Evolutionary conservation across 208 protist species (phyloP).

Genomic region (Leishmania arabica): DNA sequence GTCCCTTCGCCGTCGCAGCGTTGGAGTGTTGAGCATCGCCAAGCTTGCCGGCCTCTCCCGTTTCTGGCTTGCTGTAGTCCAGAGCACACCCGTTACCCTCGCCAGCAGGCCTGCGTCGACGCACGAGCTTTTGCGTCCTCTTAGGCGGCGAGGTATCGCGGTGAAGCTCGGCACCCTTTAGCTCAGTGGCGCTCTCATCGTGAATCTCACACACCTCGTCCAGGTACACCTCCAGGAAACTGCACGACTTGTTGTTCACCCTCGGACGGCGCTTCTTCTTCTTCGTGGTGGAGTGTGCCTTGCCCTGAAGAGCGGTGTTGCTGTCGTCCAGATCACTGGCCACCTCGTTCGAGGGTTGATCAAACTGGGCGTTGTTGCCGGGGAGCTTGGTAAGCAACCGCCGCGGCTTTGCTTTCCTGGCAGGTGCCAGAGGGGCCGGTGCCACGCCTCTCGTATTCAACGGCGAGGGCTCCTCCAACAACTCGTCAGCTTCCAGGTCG

Average conservation of each 20-base stretch:
- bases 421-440: background rate
- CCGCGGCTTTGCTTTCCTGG: background rate
- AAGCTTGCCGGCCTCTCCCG: conserved; percentile 11
- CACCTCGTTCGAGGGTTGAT: background rate
- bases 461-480: conserved; percentile 21
- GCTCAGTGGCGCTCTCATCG: conserved; percentile 11
- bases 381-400: background rate
- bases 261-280: conserved; percentile 29
- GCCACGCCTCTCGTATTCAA: background rate
- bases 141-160: background rate
- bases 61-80: conserved; percentile 3
- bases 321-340: background rate
- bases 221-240: conserved; percentile 44
- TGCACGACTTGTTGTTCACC: conserved; percentile 41
- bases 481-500: conserved; percentile 24
- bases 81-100: background rate
- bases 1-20: conserved; percentile 6
- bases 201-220: conserved; percentile 32
- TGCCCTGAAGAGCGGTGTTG: background rate
- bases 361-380: background rate
- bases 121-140: conserved; percentile 17
- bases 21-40: background rate
- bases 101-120: conserved; percentile 11
- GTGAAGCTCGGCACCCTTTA: conserved; percentile 3
- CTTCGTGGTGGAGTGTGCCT: background rate